A percentile compares a stretch with the other conserved stretches of the same genome.
These are phyloP conservation scores for Cordyceps javanica DNA, from an alignment of 2,329 filamentous ascomycete species.

Conservation along the genomic window DNA sequence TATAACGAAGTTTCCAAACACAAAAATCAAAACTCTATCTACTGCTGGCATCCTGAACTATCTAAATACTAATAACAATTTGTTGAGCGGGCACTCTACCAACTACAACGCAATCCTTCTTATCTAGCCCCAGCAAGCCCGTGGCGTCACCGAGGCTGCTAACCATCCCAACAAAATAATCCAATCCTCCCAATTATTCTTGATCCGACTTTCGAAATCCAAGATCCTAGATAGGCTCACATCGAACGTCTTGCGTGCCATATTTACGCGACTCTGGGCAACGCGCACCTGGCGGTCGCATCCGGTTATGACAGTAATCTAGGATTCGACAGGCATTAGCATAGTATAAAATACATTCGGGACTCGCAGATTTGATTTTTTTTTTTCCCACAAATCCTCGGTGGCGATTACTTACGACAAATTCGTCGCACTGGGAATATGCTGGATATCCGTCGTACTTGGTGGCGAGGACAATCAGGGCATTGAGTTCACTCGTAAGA, in stretches of 20 bases:
- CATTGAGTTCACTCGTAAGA: neutral
- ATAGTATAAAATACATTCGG: too few species aligned
- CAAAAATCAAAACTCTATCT: neutral
- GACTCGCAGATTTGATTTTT: neutral
- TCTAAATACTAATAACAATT: neutral
- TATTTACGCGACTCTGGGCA: neutral
- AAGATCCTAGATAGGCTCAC: neutral
- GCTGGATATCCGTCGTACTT: neutral
- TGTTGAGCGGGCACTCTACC: neutral
- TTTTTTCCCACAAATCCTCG: neutral
- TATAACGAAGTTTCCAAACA: neutral
- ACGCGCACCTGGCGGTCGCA: neutral
- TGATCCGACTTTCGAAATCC: neutral
- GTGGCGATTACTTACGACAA: neutral
- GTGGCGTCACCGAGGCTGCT: neutral
- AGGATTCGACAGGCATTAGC: neutral
- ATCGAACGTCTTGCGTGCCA: neutral
- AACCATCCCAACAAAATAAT: neutral
- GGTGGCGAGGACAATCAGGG: neutral
- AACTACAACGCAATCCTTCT: neutral
- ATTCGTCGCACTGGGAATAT: neutral
- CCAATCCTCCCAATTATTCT: neutral
- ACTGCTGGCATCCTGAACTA: neutral
- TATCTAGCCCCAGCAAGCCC: neutral
- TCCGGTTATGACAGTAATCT: conserved; percentile 1